These are phyloP conservation scores for Russula earlei DNA, from an alignment of 768 basidiomycete genomes.

Conservation along the genomic window DNA sequence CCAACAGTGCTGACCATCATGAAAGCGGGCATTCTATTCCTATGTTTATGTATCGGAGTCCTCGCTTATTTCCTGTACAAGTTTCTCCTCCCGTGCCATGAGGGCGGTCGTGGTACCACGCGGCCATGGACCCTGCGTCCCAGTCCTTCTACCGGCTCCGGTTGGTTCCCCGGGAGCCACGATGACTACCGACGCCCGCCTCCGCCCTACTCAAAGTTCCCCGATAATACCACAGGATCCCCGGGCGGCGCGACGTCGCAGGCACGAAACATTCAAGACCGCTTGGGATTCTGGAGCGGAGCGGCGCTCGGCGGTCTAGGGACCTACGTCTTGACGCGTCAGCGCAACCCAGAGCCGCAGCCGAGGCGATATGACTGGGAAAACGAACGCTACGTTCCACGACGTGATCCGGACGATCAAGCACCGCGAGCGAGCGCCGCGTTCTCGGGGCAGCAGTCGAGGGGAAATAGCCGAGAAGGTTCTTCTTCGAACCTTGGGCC, in stretches of 20 bases:
- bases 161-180: conserved; percentile 46
- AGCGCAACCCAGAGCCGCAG: conserved; percentile 22
- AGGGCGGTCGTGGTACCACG: conserved; percentile 23
- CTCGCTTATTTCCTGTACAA: conserved; percentile 47
- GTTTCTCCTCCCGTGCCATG: conserved; percentile 47
- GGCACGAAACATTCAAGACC: not conserved
- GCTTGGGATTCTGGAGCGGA: conserved; percentile 81
- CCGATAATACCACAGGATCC: conserved; percentile 32
- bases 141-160: conserved; percentile 26
- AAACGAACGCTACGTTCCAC: conserved; percentile 26
- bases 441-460: conserved; percentile 3
- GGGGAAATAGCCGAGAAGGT: conserved; percentile 45
- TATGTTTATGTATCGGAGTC: conserved; percentile 27
- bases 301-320: conserved; percentile 65
- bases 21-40: conserved; percentile 4
- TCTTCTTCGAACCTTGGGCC: conserved; percentile 60
- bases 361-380: conserved; percentile 53
- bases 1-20: not conserved
- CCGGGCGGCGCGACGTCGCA: not conserved
- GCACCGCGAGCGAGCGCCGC: conserved; percentile 20
- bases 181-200: conserved; percentile 37
- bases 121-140: conserved; percentile 27
- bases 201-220: conserved; percentile 40
- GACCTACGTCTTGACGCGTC: conserved; percentile 40
- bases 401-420: conserved; percentile 23